phyloP scores from a whole-genome alignment of 495 filamentous ascomycete species.

The Penicillium flavigenum region DNA sequence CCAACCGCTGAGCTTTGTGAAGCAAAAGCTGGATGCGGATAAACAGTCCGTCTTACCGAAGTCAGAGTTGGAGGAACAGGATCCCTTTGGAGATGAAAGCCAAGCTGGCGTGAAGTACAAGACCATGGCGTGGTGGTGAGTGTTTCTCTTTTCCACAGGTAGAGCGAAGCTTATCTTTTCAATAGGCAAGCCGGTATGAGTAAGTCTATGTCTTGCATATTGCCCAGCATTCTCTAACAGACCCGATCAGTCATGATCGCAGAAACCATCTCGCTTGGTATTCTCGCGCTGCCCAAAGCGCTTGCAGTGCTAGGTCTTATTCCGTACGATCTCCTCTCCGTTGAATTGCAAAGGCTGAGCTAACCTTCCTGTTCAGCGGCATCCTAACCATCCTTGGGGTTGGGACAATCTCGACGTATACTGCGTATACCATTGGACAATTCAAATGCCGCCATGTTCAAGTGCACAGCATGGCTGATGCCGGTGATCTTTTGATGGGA shows the following conservation, averaged over 20 bases:
- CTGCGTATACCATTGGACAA: slow-evolving; percentile 66
- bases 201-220: slow-evolving; percentile 15
- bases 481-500: slow-evolving; percentile 59
- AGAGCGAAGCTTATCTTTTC: slow-evolving; percentile 2
- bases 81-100: slow-evolving; percentile 38
- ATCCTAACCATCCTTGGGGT: slow-evolving; percentile 57
- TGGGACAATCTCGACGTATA: slow-evolving; percentile 68
- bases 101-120: slow-evolving; percentile 33
- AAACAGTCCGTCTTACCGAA: neutral
- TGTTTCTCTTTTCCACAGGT: slow-evolving; percentile 2
- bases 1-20: neutral
- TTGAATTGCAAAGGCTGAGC: slow-evolving; percentile 14
- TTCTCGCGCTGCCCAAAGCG: slow-evolving; percentile 56
- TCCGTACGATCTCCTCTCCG: slow-evolving; percentile 27
- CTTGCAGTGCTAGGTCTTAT: slow-evolving; percentile 61
- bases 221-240: neutral
- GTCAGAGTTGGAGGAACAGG: slow-evolving; percentile 11
- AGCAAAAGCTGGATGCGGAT: neutral
- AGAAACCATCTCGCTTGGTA: slow-evolving; percentile 63
- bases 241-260: slow-evolving; percentile 54
- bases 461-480: slow-evolving; percentile 67
- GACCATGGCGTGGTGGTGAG: slow-evolving; percentile 42
- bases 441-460: slow-evolving; percentile 64
- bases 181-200: slow-evolving; percentile 39
- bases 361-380: slow-evolving; percentile 54